These are phyloP conservation scores for Suillus placidus DNA, from an alignment of 768 basidiomycete species.

Conservation along the genomic window DNA sequence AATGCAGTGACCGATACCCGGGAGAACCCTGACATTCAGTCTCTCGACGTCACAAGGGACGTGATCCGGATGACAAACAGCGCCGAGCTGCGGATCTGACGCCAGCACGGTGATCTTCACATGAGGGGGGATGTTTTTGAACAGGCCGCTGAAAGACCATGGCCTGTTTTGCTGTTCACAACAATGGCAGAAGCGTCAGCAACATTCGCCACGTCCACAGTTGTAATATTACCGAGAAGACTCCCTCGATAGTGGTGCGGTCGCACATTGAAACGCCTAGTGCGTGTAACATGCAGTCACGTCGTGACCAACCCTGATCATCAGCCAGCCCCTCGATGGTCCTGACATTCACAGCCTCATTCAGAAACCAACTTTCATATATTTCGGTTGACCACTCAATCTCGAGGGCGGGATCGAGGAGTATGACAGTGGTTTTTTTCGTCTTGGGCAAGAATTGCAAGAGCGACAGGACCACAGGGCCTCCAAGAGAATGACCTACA, in stretches of 20 bases:
- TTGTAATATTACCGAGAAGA: neutral
- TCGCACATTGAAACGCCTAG: constrained; percentile 14
- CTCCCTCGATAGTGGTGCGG: neutral
- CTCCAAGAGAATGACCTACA: constrained; percentile 24
- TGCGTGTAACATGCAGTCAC: constrained; percentile 11
- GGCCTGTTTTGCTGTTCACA: constrained; percentile 15
- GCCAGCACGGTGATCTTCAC: constrained; percentile 22
- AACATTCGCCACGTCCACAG: neutral
- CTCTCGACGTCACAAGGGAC: constrained; percentile 10
- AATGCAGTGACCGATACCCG: constrained; percentile 27
- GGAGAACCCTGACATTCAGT: constrained; percentile 7
- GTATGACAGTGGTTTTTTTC: constrained; percentile 10
- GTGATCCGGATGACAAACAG: constrained; percentile 9
- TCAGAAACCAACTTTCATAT: neutral
- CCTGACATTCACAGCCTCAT: neutral
- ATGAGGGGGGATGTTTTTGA: constrained; percentile 5
- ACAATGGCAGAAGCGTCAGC: neutral
- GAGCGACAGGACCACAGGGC: constrained; percentile 17
- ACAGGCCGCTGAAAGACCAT: constrained; percentile 21
- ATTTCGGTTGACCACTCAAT: neutral
- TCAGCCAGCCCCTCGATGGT: neutral
- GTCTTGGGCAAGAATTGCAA: constrained; percentile 16
- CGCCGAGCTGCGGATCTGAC: constrained; percentile 21
- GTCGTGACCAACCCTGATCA: constrained; percentile 21
- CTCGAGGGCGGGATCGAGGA: constrained; percentile 19